These are phyloP conservation scores for Xerocomellus intermedius DNA, from an alignment of 768 basidiomycete species.

Conservation along the genomic window DNA sequence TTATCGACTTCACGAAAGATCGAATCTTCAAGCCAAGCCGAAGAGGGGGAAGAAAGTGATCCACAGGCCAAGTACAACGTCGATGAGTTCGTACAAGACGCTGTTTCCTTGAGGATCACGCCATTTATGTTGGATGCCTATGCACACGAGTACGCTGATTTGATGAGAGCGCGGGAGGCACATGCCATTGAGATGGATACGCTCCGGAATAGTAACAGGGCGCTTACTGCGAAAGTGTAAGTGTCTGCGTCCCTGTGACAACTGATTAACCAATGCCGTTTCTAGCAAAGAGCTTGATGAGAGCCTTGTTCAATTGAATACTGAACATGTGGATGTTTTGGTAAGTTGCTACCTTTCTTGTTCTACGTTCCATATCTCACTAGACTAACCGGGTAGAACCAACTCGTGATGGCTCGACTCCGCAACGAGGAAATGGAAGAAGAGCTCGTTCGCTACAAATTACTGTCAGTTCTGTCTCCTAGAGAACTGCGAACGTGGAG, in stretches of 20 bases:
- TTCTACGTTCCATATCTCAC: conserved; percentile 14
- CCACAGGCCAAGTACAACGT: conserved; percentile 51
- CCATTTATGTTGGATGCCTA: conserved; percentile 95
- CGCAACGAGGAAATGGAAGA: conserved; percentile 91
- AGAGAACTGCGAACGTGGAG: background rate
- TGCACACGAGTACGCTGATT: conserved; percentile 84
- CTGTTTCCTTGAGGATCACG: conserved; percentile 81
- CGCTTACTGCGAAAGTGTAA: conserved; percentile 75
- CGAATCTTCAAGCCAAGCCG: conserved; percentile 27
- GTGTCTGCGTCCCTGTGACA: conserved; percentile 29
- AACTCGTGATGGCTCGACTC: conserved; percentile 85
- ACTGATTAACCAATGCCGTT: conserved; percentile 6
- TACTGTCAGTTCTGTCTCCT: conserved; percentile 50
- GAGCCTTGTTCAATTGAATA: conserved; percentile 73
- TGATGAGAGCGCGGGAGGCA: conserved; percentile 72
- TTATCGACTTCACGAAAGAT: conserved; percentile 19
- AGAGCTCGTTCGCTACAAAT: conserved; percentile 92
- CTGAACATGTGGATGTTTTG: conserved; percentile 77
- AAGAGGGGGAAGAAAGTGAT: conserved; percentile 22
- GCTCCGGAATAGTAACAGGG: conserved; percentile 76
- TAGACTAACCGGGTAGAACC: conserved; percentile 58
- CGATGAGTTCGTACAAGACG: conserved; percentile 85
- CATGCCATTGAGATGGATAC: conserved; percentile 83
- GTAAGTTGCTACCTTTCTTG: conserved; percentile 36
- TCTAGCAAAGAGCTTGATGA: conserved; percentile 77